Evolutionary conservation across 352 stramenopile genomes (phyloP), one percentile per base, ranked within the genome.

Genomic region (Aphanomyces stellatus): DNA sequence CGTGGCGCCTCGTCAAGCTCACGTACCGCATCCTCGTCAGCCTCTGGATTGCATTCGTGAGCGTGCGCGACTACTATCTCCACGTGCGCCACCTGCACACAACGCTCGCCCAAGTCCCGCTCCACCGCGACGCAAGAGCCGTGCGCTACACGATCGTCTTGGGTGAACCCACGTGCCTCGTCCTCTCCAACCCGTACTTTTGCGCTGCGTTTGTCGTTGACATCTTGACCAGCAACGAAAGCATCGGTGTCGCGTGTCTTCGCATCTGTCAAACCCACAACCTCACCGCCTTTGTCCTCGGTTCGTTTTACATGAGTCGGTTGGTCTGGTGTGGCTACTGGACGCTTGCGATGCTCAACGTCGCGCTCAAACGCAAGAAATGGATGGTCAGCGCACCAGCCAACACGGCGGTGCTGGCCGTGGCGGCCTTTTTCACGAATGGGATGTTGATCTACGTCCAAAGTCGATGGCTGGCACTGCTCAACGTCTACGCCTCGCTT

Each of bases 251-350:
- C 31, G 5, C 19, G 4, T 67, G 48, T 43, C 28, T 67, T 11
- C 60, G 60, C 43, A 19, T 67, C 17, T 40, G 60, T 28, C 60
- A 67, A 17, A 56, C 22, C n/a, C 31, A 67, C n/a, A 25, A 53
- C 27, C 24, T 67, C 2, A 10, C 3, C 4, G 33, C 28, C 2
- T 60, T 59, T 67, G 43, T 1, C 2, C 24, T 67, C 7, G 43
- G 40, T 6, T 42, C 28, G 10, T 17, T 67, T 3, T 67, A 57
- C 33, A 19, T 67, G 5, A 25, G 37, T 0, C 60, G 60, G 2
- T 28, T 33, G 34, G 60, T 67, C 7, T 67, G 60, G 60, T 67
- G 48, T 35, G 46, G 34, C 3, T 67, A 59, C 2, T 65, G 33
- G 15, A 69, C 49, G 6, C 59, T 56, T 28, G 61, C 37, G 15